Evolutionary conservation across 495 filamentous ascomycete genomes (phyloP), one percentile per base, ranked within the genome.

Genomic region (Physcia stellaris): DNA sequence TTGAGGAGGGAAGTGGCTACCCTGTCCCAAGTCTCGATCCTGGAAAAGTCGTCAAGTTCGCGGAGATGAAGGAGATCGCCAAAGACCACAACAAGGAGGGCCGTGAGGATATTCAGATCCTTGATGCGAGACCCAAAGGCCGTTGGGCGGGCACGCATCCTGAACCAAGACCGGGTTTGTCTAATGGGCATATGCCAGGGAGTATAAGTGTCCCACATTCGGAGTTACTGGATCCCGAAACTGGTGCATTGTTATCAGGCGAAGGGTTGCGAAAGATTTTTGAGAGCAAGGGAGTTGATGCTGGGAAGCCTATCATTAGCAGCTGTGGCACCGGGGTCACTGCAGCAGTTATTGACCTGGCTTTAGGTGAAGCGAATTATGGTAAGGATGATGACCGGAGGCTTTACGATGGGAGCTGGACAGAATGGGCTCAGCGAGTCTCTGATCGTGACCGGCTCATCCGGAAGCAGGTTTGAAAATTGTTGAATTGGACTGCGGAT

Each of bases 321-420:
- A 85, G 69, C 46, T 98, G 90, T 48, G 90, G 90, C 21, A 95
- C 87, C 10, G 90, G 90, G 19, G 90, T 98, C 26, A 96, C 86
- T 2, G 92, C 92, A n/a, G 80, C 78, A 10, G 71, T 95, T 13
- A 74, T 98, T 41, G 90, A 98, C 51, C 80, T 85, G 20, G 90
- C 90, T 4, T 59, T 98, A 26, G 70, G 64, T 19, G 77, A 82
- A 52, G 86, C 87, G 13, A 80, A 77, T 17, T 85, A 73, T 52
- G 80, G 79, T 10, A 61, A 73, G 24, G 63, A 75, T 5, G 67
- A 74, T 24, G 75, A 74, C 29, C 73, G 81, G 42, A 77, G 71
- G 51, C 64, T 95, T 19, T 98, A 98, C 54, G 90, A 96, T 67
- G 90, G 90, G 12, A 94, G 86, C 51, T 96, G 90, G 90, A 94